Evolutionary conservation across 495 filamentous ascomycete species (phyloP), one percentile per base, ranked within the genome.

Genomic region (Podospora didyma): DNA sequence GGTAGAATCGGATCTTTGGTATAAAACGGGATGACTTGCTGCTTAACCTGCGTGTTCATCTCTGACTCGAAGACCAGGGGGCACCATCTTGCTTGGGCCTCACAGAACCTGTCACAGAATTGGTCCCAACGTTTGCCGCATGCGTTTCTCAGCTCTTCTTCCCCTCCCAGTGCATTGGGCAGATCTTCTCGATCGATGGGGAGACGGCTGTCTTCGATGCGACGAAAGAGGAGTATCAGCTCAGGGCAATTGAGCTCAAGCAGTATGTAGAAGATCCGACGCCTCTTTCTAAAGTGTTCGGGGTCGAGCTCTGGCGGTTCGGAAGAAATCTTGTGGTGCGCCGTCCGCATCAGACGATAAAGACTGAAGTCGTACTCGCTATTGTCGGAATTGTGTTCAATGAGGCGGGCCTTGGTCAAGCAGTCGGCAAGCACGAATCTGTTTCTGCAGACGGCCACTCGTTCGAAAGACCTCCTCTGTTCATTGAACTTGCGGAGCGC

Each of bases 51-150:
- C 3, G 19, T 17, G 21, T 53, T 37, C 20, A 26, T 17, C 35
- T 53, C 51, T 53, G 44, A n/a, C 21, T 45, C 21, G 20, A 53
- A 53, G 37, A 53, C 35, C 2, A 53, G 26, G 2, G 51, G 51
- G 24, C 51, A 53, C 51, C 51, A 53, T 44, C 34, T 37, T 17
- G 9, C 23, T 19, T 53, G 51, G 37, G 51, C 35, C 24, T 45
- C 21, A 2, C 17, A 11, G 5, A 20, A 53, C 20, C 20, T n/a
- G 35, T 26, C 14, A 7, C 4, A 44, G 37, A 53, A 53, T 5
- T 21, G 7, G 2, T 22, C 12, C 34, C 10, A 23, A 21, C 9
- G 5, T 1, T 6, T 9, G 12, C 21, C 51, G 21, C 23, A 9
- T 9, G 26, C 26, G 26, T 31, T 9, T 31, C 3, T 31, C 4